phyloP scores from a whole-genome alignment of 75 land plant species.

The Isoetes taiwanensis region DNA sequence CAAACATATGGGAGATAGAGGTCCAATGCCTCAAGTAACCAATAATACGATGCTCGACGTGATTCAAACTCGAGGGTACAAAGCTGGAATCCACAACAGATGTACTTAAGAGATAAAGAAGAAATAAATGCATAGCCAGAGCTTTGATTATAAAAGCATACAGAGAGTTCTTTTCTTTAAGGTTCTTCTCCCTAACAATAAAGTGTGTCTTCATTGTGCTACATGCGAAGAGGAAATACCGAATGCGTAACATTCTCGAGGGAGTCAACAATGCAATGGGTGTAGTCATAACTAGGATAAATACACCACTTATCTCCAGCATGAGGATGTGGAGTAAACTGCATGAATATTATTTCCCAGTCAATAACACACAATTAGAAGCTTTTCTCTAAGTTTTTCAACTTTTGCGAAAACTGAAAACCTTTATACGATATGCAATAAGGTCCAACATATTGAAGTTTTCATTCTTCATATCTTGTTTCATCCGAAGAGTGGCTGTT shows the following conservation, averaged over 20 bases:
- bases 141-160: too few relatives aligned
- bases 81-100: conserved; percentile 36
- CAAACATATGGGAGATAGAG: conserved; percentile 97
- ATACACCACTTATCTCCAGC: conserved; percentile 97
- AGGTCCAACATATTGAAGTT: conserved; percentile 94
- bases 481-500: conserved; percentile 88
- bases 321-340: conserved; percentile 94
- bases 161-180: too few relatives aligned
- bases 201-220: too few relatives aligned
- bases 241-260: conserved; percentile 95
- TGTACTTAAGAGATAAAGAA: not conserved
- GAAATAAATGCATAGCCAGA: not conserved
- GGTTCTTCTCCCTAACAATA: too few relatives aligned
- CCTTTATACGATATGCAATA: conserved; percentile 98
- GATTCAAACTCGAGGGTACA: conserved; percentile 97
- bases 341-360: conserved; percentile 4
- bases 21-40: conserved; percentile 69
- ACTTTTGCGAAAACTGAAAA: conserved; percentile 1
- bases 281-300: conserved; percentile 96
- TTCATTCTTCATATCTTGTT: conserved; percentile 98
- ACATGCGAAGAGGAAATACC: conserved; percentile 30
- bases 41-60: conserved; percentile 91
- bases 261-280: conserved; percentile 96
- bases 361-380: not conserved
- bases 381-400: not conserved